Evolutionary conservation across 306 rosid species (phyloP).

Genomic region (Trifolium subterraneum): DNA sequence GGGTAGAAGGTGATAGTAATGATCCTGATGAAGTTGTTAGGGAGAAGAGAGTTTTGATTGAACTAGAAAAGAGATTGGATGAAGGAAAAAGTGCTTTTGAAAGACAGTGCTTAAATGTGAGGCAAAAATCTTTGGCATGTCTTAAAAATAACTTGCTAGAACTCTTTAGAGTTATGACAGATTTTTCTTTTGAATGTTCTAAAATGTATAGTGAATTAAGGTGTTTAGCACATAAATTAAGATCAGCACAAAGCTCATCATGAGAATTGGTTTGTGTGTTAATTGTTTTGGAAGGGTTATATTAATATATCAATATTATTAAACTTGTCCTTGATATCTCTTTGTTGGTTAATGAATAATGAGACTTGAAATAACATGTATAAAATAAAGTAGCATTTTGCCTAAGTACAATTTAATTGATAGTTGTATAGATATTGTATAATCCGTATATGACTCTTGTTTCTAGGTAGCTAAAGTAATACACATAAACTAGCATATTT

Average conservation of each 20-base stretch:
- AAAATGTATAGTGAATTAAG: slow-evolving; percentile 64
- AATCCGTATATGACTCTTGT: no score
- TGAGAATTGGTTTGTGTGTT: no score
- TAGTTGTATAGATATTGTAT: no score
- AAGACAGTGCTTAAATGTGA: slow-evolving; percentile 65
- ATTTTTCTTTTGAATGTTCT: slow-evolving; percentile 64
- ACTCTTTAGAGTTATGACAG: slow-evolving; percentile 67
- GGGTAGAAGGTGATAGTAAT: slow-evolving; percentile 47
- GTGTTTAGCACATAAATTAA: slow-evolving; percentile 49
- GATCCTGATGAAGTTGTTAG: slow-evolving; percentile 48
- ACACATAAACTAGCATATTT: no score
- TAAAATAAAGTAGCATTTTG: no score
- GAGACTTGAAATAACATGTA: no score
- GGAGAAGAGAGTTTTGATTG: slow-evolving; percentile 63
- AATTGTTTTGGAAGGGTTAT: no score
- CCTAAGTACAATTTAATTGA: no score
- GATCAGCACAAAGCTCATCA: slow-evolving; percentile 41
- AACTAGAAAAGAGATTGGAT: slow-evolving; percentile 66
- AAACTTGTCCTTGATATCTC: no score
- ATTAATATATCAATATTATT: no score
- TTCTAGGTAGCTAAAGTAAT: no score
- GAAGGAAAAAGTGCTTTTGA: slow-evolving; percentile 60
- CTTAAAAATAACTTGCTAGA: slow-evolving; percentile 72
- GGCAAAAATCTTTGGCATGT: slow-evolving; percentile 76
- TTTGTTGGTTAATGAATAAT: no score